Evolutionary conservation across 768 basidiomycete genomes (phyloP), one percentile per base, ranked within the genome.

Genomic region (Tylopilus balloui): DNA sequence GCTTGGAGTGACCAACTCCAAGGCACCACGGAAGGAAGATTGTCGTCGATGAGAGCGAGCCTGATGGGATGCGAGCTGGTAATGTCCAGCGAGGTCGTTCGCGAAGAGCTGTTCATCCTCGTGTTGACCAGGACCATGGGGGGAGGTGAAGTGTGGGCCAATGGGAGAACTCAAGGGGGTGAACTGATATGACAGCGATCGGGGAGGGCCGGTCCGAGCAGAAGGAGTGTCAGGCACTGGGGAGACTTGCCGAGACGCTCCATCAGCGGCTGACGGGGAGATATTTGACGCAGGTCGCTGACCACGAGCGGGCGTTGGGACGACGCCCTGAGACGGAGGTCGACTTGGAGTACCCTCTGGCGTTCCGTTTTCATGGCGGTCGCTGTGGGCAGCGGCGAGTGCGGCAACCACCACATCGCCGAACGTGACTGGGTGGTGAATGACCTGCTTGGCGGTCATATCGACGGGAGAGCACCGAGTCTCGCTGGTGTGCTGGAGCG

Each of bases 201-300:
- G 76, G 4, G 86, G 87, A 27, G 86, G 84, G 12, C 86, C 87
- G 4, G 86, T 88, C 44, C 86, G 73, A 42, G 71, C 70, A 6
- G 84, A 78, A 21, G 87, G 86, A 0, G 83, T 81, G 42, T 64
- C 55, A 28, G 54, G 65, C 2, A 55, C 38, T 19, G 55, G 32
- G 14, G 47, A 11, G 4, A 45, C 17, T 31, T 54, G 46, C 45
- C 54, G 52, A 34, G 23, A 37, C 12, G 39, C 24, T 13, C 46
- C 55, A n/a, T 20, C 28, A 6, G 51, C n/a, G 10, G 42, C 6
- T 12, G 49, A 51, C 37, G 45, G 38, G 27, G 54, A 47, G 47
- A 55, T 42, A n/a, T 53, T 52, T 24, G 60, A 45, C 1, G 41
- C 24, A 23, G 54, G 56, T 23, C 62, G 53, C 13, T 50, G 53